A percentile compares a stretch with the other conserved stretches of the same genome.
Conservation (phyloP, 306 rosid species). For the Aeschynomene evenia region DNA sequence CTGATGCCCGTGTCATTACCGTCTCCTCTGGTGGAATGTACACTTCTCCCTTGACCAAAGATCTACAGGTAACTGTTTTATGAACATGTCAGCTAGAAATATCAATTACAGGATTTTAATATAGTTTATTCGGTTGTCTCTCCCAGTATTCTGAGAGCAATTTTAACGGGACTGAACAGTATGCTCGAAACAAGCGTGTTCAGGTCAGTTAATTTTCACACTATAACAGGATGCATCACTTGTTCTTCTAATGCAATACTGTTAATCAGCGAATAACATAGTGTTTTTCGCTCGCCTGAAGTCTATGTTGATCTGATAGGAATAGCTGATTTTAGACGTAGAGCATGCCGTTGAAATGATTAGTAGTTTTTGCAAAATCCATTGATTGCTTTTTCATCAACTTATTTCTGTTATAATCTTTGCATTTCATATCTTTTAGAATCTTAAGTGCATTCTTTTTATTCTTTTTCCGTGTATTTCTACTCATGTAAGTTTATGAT, state of each 20-base stretch:
- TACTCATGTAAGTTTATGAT: not conserved
- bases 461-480: not conserved
- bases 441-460: not conserved
- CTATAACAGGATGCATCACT: not conserved
- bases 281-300: not conserved
- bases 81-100: not conserved
- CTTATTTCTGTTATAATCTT: not conserved
- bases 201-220: slow-evolving; percentile 61
- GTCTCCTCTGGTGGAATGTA: slow-evolving; percentile 99
- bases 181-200: slow-evolving; percentile 82
- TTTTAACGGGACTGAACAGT: slow-evolving; percentile 71
- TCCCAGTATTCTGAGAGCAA: slow-evolving; percentile 56
- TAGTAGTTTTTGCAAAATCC: not conserved
- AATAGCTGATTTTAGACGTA: not conserved
- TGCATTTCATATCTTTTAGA: not conserved
- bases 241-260: not conserved
- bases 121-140: slow-evolving; percentile 20
- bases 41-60: slow-evolving; percentile 65
- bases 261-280: not conserved
- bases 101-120: not conserved
- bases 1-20: slow-evolving; percentile 88
- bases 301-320: not conserved
- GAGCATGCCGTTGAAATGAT: not conserved
- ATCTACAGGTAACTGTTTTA: slow-evolving; percentile 63
- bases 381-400: not conserved